Evolutionary conservation across 306 rosid species (phyloP).

Genomic region (Senna siamea): DNA sequence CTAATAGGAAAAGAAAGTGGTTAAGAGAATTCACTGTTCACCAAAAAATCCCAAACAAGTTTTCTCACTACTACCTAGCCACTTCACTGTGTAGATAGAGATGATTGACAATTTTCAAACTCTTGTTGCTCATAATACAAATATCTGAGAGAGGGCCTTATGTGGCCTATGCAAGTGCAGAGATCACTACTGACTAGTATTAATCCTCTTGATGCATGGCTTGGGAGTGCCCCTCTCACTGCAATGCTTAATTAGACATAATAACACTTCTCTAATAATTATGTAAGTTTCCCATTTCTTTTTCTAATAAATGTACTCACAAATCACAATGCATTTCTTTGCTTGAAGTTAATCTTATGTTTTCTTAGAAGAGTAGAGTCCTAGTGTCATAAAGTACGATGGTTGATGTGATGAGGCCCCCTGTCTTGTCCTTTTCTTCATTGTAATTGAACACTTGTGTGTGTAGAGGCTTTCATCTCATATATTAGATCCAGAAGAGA

Average conservation of each 20-base stretch:
- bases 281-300: background rate
- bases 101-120: slow-evolving; percentile 1
- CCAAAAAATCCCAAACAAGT: background rate
- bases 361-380: slow-evolving; percentile 15
- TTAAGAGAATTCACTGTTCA: background rate
- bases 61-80: background rate
- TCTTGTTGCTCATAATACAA: background rate
- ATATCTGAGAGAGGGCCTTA: background rate
- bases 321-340: background rate
- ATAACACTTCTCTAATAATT: slow-evolving; percentile 8
- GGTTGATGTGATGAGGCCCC: background rate
- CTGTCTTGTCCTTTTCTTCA: slow-evolving; percentile 7
- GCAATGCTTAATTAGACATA: background rate
- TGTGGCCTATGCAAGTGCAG: background rate
- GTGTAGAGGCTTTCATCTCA: background rate
- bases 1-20: background rate
- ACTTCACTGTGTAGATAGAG: background rate
- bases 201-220: background rate
- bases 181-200: background rate
- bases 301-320: slow-evolving; percentile 11
- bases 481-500: slow-evolving; percentile 26
- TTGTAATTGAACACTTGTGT: background rate
- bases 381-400: slow-evolving; percentile 1
- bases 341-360: slow-evolving; percentile 17
- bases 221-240: background rate